Base-by-base conservation (phyloP, 257 asterid species). In the Eucommia ulmoides region DNA sequence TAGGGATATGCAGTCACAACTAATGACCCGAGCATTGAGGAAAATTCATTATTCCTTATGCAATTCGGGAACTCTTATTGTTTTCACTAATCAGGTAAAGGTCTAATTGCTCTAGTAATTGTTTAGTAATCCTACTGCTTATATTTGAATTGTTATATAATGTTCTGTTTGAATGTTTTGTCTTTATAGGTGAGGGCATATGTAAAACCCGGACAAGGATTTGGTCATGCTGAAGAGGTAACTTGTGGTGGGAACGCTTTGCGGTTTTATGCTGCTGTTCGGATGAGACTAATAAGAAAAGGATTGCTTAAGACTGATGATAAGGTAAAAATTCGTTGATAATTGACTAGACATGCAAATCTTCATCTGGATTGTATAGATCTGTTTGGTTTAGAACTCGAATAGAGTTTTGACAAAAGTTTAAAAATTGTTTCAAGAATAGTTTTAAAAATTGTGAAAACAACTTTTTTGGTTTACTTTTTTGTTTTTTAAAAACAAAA, bases 241-340 rank as follows among this genome's bases (percentile, higher is more conserved):
- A 91, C 98, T 1, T 80, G 84, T 61, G 98, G 98, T 52, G 98
- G 98, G 54, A 91, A 91, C 72, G 94, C 94, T 60, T 63, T 91
- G 74, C 88, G 76, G 56, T 91, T 91, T 56, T 86, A 91, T 65
- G 88, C 98, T 64, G 95, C 98, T 8, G 59, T 91, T 33, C 83
- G 98, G n/a, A 48, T 91, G 72, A 81, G 81, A 62, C 74, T 76
- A 51, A 75, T 83, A 65, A 83, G 98, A 64, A 91, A 72, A 72
- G 60, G 55, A 57, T 65, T 91, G 82, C 63, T 83, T 53, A 80
- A 62, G 74, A 77, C 64, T 22, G 71, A 49, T 59, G 79, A 80
- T 57, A 71, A 69, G 93, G 98, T 85, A 68, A 54, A 8, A 19
- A 19, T 45, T 58, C 1, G n/a, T n/a, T n/a, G n/a, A n/a, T n/a